Base-by-base conservation (phyloP, 768 basidiomycete genomes). In the Mrakia hoshinonis region DNA sequence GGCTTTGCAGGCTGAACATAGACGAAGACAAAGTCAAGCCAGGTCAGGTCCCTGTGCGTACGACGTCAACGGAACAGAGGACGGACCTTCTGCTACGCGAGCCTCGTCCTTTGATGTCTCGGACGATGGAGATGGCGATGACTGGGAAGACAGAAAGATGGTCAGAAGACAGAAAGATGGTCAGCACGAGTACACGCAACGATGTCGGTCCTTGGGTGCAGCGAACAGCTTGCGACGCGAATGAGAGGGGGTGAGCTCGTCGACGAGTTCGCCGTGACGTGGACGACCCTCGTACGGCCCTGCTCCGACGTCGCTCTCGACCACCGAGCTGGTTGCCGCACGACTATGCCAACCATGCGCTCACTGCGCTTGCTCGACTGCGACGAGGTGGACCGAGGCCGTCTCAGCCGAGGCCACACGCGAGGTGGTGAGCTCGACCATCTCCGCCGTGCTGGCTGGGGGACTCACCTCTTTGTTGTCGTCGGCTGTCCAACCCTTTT, bases 1-100 rank as follows among this genome's bases (percentile, higher is more conserved):
- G 10, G 61, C 48, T 51, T 65, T 51, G 69, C 69, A 70, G 12
- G 69, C 69, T 69, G 68, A 5, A 20, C 4, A 31, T 20, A 47
- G 24, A 43, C 26, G 54, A 10, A 18, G 20, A 0, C 34, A 29
- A 22, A n/a, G 1, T 18, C 13, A 0, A n/a, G 18, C 10, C 31
- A 20, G 18, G 34, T 36, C 18, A 38, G 58, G 3, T 61, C 31
- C 1, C 3, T 20, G 58, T 9, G 36, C 3, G 12, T 55, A 9
- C 6, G 29, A 24, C 11, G n/a, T 9, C 9, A 29, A 34, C 15
- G 7, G 34, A 15, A 5, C 31, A 1, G 31, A 4, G 58, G 34
- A 34, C 58, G 34, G 36, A 61, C 58, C 58, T 61, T 61, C 34
- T n/a, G 20, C 36, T n/a, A 36, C n/a, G 13, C 58, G 58, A 61